Percentiles rank a stretch among this genome's conserved stretches.
Conservation (phyloP, 2,329 filamentous ascomycete genomes). For the Verticillium nubilum region DNA sequence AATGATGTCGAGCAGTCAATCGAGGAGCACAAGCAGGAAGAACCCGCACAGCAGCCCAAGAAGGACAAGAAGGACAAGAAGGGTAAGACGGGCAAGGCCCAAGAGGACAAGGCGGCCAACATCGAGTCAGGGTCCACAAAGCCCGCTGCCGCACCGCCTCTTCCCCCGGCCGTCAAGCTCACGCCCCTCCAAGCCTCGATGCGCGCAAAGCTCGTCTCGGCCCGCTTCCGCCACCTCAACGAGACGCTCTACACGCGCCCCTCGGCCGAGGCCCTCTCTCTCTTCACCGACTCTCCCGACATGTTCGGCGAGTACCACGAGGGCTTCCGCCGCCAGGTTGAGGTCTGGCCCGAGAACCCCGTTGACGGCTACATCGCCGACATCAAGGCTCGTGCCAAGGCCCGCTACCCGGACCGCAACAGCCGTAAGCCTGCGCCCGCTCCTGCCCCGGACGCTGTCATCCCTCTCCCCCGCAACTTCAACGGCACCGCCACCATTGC, state of each 20-base stretch:
- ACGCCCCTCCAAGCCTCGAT: slow-evolving; percentile 92
- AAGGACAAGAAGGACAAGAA: slow-evolving; percentile 65
- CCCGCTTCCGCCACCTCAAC: slow-evolving; percentile 95
- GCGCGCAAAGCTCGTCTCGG: slow-evolving; percentile 90
- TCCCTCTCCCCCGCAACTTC: slow-evolving; percentile 64
- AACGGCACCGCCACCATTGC: slow-evolving; percentile 69
- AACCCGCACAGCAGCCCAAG: slow-evolving; percentile 74
- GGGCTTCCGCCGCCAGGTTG: slow-evolving; percentile 91
- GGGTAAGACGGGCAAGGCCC: slow-evolving; percentile 38
- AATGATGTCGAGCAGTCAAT: slow-evolving; percentile 31
- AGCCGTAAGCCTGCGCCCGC: slow-evolving; percentile 15
- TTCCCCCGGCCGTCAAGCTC: slow-evolving; percentile 53
- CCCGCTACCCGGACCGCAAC: slow-evolving; percentile 25
- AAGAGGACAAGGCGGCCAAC: slow-evolving; percentile 9
- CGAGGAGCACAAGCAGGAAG: slow-evolving; percentile 65
- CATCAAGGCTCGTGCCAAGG: slow-evolving; percentile 62
- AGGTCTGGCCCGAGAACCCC: slow-evolving; percentile 94
- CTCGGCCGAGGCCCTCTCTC: slow-evolving; percentile 72
- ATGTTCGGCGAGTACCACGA: slow-evolving; percentile 97
- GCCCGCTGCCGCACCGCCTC: slow-evolving; percentile 21
- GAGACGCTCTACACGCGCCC: slow-evolving; percentile 93
- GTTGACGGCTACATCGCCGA: slow-evolving; percentile 79
- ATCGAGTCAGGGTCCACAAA: slow-evolving; percentile 37
- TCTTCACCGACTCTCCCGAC: slow-evolving; percentile 81
- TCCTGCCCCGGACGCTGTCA: slow-evolving; percentile 20